Conservation (phyloP, 2,329 filamentous ascomycete species). For the Pyrenophora teres region DNA sequence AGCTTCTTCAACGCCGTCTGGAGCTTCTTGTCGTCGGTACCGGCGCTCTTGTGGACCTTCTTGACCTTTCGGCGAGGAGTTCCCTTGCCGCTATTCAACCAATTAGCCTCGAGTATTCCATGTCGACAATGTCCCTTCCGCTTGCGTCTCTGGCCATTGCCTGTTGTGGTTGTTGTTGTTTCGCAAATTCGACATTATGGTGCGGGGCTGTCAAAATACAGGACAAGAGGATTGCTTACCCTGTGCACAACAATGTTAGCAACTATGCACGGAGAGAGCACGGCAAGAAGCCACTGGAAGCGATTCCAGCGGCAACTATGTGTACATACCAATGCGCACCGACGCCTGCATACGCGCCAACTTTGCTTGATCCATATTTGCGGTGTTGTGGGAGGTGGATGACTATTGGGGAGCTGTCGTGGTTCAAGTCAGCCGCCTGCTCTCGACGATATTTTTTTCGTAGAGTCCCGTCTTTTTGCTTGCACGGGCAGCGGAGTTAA, state of each 20-base stretch:
- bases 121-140: neutral
- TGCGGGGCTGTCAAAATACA: constrained; percentile 28
- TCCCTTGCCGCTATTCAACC: constrained; percentile 79
- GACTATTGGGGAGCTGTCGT: constrained; percentile 26
- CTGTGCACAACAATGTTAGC: constrained; percentile 32
- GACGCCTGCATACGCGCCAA: constrained; percentile 52
- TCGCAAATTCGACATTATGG: constrained; percentile 9
- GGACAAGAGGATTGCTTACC: constrained; percentile 37
- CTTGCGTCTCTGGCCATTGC: neutral
- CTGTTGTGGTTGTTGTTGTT: constrained; percentile 5
- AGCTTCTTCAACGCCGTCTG: constrained; percentile 98
- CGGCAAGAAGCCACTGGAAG: constrained; percentile 1
- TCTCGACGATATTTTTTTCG: constrained; percentile 5
- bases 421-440: constrained; percentile 23
- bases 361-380: constrained; percentile 54
- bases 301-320: neutral
- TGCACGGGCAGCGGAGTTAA: constrained; percentile 14
- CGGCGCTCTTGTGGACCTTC: constrained; percentile 91
- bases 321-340: constrained; percentile 51
- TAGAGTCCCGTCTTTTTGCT: constrained; percentile 2
- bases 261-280: constrained; percentile 18
- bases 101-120: constrained; percentile 30
- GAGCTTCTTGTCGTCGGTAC: constrained; percentile 99
- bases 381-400: constrained; percentile 34
- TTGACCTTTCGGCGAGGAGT: constrained; percentile 98